Conservation (phyloP, 176 grass and related monocot species). For the Coix lacrymajobi region DNA sequence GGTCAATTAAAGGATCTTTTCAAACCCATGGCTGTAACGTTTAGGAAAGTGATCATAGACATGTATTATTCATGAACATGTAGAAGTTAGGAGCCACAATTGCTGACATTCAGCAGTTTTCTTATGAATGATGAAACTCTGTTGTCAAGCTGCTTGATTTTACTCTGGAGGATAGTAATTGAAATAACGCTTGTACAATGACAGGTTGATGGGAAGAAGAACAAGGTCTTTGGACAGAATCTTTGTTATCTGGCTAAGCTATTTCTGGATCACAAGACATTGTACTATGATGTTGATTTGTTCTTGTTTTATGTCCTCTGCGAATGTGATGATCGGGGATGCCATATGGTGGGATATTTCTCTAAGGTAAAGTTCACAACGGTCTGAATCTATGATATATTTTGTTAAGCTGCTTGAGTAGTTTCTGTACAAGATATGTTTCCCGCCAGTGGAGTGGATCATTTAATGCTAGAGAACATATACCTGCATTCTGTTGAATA, state of each 20-base stretch:
- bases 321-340: constrained; percentile 98
- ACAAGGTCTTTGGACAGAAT: constrained; percentile 97
- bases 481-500: neutral
- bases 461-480: constrained; percentile 10
- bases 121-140: neutral
- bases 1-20: neutral
- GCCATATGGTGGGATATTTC: constrained; percentile 99
- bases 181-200: constrained; percentile 8
- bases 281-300: constrained; percentile 93
- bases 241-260: constrained; percentile 97
- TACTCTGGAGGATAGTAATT: constrained; percentile 1
- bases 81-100: neutral
- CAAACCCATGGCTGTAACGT: neutral
- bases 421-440: constrained; percentile 10
- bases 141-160: neutral
- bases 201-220: constrained; percentile 99
- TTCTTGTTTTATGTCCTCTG: constrained; percentile 98
- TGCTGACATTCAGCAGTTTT: neutral
- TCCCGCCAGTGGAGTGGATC: neutral
- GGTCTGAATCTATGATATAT: constrained; percentile 2
- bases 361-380: constrained; percentile 67
- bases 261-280: constrained; percentile 97
- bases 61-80: neutral
- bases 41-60: neutral
- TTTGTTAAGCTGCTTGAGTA: constrained; percentile 3